Base-by-base conservation (phyloP, 495 filamentous ascomycete species). In the Penicillium lagena region DNA sequence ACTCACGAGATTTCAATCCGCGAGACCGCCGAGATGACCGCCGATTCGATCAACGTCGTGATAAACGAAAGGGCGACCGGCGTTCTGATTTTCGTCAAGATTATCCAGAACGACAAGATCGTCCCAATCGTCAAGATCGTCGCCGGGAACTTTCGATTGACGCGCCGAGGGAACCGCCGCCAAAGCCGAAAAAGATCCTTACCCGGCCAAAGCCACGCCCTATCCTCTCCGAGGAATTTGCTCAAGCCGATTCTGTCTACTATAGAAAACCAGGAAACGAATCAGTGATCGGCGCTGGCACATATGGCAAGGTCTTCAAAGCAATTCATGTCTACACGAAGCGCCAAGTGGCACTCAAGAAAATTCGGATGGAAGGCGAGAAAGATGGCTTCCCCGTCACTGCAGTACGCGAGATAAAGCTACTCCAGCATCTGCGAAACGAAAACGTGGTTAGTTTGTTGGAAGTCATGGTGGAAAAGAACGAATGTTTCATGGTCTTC, bases 401-500 rank as follows among this genome's bases (percentile, higher is more conserved):
- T 0, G 94, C 94, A 0, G 87, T 97, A 28, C 82, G 94, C 39
- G 94, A 99, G 61, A 93, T 99, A 70, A 96, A 96, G 63, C 70
- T 99, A 12, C 82, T 99, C 8, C 89, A 96, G 57, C 91, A 90
- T 34, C 74, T 99, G n/a, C 88, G 85, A 49, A 89, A 95, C 55
- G 73, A 78, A 39, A 96, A 97, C 52, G 82, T 99, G 31, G 90
- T 99, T 49, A 83, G 85, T 38, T 47, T 75, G 37, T 46, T 71
- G 45, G 94, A 98, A 66, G 91, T 97, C 56, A 97, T 98, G 93
- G 93, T 97, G 12, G 94, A 98, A 66, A 83, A 82, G 51, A 96
- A 96, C 59, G 91, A 97, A 62, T 99, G 94, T 64, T 97, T 93
- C 68, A 99, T 99, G 94, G 94, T 99, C 8, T 99, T 99, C 50